A percentile compares a stretch with the other conserved stretches of the same genome.
phyloP scores from a whole-genome alignment of 106 monocot genomes.

The Dendrobium officinale region DNA sequence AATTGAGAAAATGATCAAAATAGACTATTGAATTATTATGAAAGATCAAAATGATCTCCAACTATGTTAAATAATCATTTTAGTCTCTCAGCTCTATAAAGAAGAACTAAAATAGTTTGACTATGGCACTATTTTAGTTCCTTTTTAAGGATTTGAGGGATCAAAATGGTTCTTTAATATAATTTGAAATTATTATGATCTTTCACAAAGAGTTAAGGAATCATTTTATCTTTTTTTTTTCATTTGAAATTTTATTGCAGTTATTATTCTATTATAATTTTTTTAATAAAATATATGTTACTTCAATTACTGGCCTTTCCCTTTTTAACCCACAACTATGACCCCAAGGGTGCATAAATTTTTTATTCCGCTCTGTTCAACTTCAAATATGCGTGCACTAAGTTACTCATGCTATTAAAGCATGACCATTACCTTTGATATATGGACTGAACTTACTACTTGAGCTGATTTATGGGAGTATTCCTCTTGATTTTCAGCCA shows the following conservation, averaged over 20 bases:
- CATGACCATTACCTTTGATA: not conserved
- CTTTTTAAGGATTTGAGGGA: too few relatives aligned
- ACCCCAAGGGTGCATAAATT: not conserved
- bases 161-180: too few relatives aligned
- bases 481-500: constrained; percentile 31
- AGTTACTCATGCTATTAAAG: not conserved
- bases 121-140: too few relatives aligned
- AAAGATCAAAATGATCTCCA: too few relatives aligned
- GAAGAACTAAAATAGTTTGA: too few relatives aligned
- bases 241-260: not conserved
- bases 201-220: too few relatives aligned
- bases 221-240: too few relatives aligned
- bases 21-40: too few relatives aligned
- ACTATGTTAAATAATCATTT: too few relatives aligned
- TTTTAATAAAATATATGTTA: not conserved
- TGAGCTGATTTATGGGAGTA: not conserved
- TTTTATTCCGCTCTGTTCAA: not conserved
- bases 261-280: not conserved
- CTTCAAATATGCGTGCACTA: not conserved
- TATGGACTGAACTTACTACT: not conserved
- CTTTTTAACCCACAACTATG: not conserved
- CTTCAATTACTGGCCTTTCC: not conserved
- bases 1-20: too few relatives aligned
- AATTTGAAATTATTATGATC: too few relatives aligned
- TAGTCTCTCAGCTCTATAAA: too few relatives aligned